Base-by-base conservation (phyloP, 805 yeast genomes). In the Wickerhamomyces subpelliculosus region DNA sequence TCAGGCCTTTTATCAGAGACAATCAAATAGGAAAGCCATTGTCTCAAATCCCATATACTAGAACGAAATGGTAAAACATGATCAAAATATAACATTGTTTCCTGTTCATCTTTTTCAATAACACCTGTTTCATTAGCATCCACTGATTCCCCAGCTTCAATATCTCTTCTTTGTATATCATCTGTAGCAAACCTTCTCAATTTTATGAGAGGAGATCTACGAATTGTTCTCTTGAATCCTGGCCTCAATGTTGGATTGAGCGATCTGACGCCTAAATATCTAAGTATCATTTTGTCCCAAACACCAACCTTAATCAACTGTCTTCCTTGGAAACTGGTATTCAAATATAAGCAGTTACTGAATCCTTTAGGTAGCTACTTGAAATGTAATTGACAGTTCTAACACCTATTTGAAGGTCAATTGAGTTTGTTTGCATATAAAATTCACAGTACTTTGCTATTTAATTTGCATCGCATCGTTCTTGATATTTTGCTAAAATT, bases 121-220 rank as follows among this genome's bases (percentile, higher is more conserved):
- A 76, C 73, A 53, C 82, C 83, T 0, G 82, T 75, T 27, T 65
- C 74, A 12, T 66, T 70, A 3, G 75, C 78, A 31, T 68, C 71
- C 6, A 64, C 72, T 4, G 68, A 69, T 38, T 77, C 84, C 37
- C 80, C 83, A 7, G 70, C 64, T 42, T 71, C 72, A 37, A 68
- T 64, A 42, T 70, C 73, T 30, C 62, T 55, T 38, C 62, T 60
- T 33, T 64, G 65, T 32, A 67, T 69, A 14, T 62, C 62, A 29
- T 17, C 32, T 5, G 32, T 19, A 12, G 32, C 32, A 27, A 18
- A 29, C 4, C 10, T 5, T 29, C 32, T 29, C 8, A n/a, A 9
- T 8, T 18, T 4, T 11, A 19, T 7, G 4, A 19, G 3, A 8
- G 21, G 22, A 14, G 14, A 12, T 11, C 19, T 29, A 6, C 4